These are phyloP conservation scores for Tetrapisispora iriomotensis DNA, from an alignment of 805 yeast genomes.

Conservation along the genomic window DNA sequence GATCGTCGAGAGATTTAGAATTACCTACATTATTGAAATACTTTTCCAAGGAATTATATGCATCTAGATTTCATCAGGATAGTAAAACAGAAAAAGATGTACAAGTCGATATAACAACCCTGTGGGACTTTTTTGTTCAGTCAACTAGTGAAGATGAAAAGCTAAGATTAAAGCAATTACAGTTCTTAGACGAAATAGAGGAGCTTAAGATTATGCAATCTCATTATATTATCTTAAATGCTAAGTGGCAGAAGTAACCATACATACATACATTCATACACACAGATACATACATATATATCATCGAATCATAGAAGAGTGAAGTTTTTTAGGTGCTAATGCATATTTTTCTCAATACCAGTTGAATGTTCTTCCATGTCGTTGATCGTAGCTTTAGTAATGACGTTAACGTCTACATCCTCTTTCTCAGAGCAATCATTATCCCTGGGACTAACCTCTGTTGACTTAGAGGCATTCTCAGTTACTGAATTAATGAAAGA, in stretches of 20 bases:
- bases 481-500: constrained; percentile 40
- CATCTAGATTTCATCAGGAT: constrained; percentile 12
- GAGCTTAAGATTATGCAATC: constrained; percentile 42
- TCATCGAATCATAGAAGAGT: background rate
- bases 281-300: constrained; percentile 31
- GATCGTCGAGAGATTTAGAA: constrained; percentile 38
- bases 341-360: too few relatives aligned
- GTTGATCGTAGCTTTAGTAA: background rate
- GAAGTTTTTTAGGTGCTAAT: too few relatives aligned
- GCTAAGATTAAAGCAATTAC: constrained; percentile 36
- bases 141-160: constrained; percentile 33
- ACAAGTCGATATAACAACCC: constrained; percentile 8
- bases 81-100: background rate
- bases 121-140: constrained; percentile 29
- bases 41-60: constrained; percentile 31
- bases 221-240: constrained; percentile 40
- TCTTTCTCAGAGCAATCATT: background rate
- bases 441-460: background rate
- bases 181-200: constrained; percentile 51
- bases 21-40: constrained; percentile 32
- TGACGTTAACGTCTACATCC: background rate
- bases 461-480: constrained; percentile 21
- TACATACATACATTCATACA: background rate
- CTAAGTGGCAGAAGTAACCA: constrained; percentile 13
- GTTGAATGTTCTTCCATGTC: background rate